phyloP scores from a whole-genome alignment of 1,284 basidiomycete species.

The Leccinum pachyderme region DNA sequence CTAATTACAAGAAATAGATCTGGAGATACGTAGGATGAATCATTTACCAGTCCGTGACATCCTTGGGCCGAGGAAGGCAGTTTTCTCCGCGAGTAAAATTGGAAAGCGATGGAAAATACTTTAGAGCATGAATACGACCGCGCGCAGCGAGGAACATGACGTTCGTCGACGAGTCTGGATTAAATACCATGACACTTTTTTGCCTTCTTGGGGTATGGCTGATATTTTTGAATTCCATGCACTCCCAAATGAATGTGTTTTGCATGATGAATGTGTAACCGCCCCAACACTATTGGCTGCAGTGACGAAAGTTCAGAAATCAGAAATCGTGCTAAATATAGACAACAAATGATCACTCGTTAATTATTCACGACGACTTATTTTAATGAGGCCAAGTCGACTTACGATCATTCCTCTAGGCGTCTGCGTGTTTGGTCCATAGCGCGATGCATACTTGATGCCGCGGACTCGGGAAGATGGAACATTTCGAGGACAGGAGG shows the following conservation, averaged over 20 bases:
- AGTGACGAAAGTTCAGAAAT: neutral
- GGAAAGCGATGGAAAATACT: neutral
- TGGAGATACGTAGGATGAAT: neutral
- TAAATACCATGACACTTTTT: too few relatives aligned
- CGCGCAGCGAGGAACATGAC: neutral
- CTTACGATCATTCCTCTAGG: conserved; percentile 10
- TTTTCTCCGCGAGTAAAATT: neutral
- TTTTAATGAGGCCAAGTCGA: neutral
- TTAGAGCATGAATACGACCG: neutral
- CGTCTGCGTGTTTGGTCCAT: conserved; percentile 52
- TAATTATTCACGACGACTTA: conserved; percentile 11
- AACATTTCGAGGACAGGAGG: conserved; percentile 49
- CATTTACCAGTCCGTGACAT: neutral
- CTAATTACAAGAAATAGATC: neutral
- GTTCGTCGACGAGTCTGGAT: neutral
- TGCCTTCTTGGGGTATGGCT: neutral
- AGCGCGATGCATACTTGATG: conserved; percentile 58
- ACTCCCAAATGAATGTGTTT: neutral
- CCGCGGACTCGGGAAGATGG: conserved; percentile 44
- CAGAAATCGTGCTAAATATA: conserved; percentile 5
- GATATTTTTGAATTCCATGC: neutral
- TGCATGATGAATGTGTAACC: conserved; percentile 6
- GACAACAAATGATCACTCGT: conserved; percentile 4
- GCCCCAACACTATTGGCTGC: conserved; percentile 5
- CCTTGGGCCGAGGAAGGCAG: neutral